phyloP scores from a whole-genome alignment of 176 grass and related monocot genomes.

The Cenchrus purpureus region DNA sequence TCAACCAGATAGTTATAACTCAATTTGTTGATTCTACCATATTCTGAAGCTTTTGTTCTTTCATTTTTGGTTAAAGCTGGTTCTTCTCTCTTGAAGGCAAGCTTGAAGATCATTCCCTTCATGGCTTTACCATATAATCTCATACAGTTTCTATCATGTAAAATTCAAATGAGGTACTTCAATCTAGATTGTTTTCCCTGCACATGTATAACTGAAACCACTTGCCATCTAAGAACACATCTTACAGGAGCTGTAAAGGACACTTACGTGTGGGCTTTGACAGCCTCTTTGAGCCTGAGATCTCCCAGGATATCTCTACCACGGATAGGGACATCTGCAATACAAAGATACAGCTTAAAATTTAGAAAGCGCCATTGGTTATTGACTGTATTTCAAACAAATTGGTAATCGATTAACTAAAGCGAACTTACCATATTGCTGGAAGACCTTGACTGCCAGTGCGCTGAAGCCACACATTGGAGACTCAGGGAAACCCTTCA shows the following conservation, averaged over 20 bases:
- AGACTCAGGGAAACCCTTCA: slow-evolving; percentile 86
- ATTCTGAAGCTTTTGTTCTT: not conserved
- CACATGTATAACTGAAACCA: not conserved
- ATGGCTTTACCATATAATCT: slow-evolving; percentile 8
- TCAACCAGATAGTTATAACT: not conserved
- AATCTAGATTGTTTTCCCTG: not conserved
- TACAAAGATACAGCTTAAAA: too few relatives aligned
- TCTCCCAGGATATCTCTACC: slow-evolving; percentile 83
- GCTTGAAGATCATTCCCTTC: too few relatives aligned
- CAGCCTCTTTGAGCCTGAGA: slow-evolving; percentile 78
- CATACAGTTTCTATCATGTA: slow-evolving; percentile 7
- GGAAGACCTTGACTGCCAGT: slow-evolving; percentile 88
- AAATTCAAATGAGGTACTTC: slow-evolving; percentile 23
- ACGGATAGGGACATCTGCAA: slow-evolving; percentile 61
- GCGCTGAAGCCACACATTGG: slow-evolving; percentile 91
- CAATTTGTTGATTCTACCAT: not conserved
- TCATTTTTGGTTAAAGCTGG: not conserved
- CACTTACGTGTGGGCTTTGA: slow-evolving; percentile 84
- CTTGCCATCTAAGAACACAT: slow-evolving; percentile 14
- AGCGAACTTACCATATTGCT: slow-evolving; percentile 71
- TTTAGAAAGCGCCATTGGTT: not conserved
- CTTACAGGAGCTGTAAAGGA: not conserved
- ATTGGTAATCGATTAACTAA: not conserved
- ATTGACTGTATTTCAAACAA: not conserved
- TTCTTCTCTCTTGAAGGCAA: too few relatives aligned